Evolutionary conservation across 768 basidiomycete species (phyloP).

Genomic region (Cystofilobasidium bisporidii): DNA sequence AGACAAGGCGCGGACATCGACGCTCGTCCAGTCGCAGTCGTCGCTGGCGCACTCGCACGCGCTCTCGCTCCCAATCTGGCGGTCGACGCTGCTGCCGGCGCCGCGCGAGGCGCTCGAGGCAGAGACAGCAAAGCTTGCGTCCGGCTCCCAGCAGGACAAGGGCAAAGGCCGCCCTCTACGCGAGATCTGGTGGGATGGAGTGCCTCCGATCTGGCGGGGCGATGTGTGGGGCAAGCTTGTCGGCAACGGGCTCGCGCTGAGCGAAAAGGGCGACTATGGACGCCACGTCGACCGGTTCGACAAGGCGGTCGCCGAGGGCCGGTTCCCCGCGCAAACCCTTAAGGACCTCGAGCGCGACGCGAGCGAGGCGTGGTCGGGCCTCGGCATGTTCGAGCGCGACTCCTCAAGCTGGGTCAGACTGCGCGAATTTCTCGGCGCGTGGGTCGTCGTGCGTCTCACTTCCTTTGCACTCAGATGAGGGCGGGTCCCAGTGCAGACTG

Average conservation of each 20-base stretch:
- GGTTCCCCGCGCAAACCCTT: conserved; percentile 5
- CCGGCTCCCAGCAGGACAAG: conserved; percentile 1
- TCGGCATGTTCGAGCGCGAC: conserved; percentile 17
- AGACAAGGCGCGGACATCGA: conserved; percentile 5
- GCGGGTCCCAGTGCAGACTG: not conserved
- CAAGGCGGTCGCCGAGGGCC: conserved; percentile 5
- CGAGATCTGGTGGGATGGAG: conserved; percentile 23
- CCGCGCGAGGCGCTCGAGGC: conserved; percentile 1
- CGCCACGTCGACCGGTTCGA: conserved; percentile 19
- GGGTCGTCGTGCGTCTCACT: conserved; percentile 19
- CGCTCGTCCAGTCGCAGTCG: not conserved
- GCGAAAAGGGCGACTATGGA: not conserved
- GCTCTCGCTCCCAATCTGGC: conserved; percentile 4
- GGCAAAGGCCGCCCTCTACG: not conserved
- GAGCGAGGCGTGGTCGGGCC: not conserved
- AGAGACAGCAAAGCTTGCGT: not conserved
- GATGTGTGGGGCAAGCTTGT: conserved; percentile 21
- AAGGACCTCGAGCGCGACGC: conserved; percentile 17
- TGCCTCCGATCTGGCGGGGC: conserved; percentile 13
- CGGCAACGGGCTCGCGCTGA: conserved; percentile 15
- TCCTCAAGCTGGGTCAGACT: conserved; percentile 4
- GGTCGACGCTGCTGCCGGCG: conserved; percentile 10
- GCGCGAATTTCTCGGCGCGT: conserved; percentile 26
- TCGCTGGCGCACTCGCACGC: not conserved
- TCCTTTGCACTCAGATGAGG: not conserved